Conservation (phyloP, 805 yeast species). For the Brettanomyces naardenensis region DNA sequence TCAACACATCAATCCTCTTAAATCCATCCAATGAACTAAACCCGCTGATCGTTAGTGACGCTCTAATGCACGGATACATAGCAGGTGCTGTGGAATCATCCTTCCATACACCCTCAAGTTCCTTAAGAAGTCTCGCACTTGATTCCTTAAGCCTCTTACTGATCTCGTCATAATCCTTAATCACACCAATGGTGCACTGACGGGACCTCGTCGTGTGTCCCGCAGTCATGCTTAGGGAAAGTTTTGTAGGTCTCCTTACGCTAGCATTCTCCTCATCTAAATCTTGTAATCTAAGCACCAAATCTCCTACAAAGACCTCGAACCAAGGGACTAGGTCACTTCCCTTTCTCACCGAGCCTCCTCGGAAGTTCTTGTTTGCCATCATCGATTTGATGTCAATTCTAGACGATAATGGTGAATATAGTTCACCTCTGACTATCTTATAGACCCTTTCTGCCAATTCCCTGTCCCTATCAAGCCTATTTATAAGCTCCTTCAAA, state of each 20-base stretch:
- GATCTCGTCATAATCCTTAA: conserved; percentile 31
- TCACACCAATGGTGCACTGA: conserved; percentile 33
- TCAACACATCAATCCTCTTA: conserved; percentile 21
- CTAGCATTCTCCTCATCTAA: conserved; percentile 53
- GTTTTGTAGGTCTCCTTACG: conserved; percentile 46
- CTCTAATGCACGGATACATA: conserved; percentile 41
- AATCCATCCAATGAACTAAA: conserved; percentile 28
- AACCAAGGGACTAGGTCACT: conserved; percentile 72
- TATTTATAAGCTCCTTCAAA: conserved; percentile 26
- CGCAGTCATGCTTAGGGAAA: conserved; percentile 30
- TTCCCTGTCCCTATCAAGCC: conserved; percentile 33
- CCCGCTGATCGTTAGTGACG: conserved; percentile 45
- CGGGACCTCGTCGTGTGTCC: conserved; percentile 26
- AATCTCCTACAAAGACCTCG: conserved; percentile 73
- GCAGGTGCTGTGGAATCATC: conserved; percentile 7
- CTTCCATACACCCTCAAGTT: conserved; percentile 21
- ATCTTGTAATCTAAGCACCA: conserved; percentile 63
- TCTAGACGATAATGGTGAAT: conserved; percentile 47
- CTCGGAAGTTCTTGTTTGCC: conserved; percentile 73
- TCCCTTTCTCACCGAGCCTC: conserved; percentile 39
- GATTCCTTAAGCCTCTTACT: conserved; percentile 18
- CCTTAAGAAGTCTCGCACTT: conserved; percentile 15
- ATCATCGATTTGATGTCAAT: conserved; percentile 78
- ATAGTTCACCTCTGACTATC: conserved; percentile 56
- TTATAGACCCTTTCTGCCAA: conserved; percentile 50